These are phyloP conservation scores for Corymbia citriodora DNA, from an alignment of 441 rosid species.

Conservation along the genomic window DNA sequence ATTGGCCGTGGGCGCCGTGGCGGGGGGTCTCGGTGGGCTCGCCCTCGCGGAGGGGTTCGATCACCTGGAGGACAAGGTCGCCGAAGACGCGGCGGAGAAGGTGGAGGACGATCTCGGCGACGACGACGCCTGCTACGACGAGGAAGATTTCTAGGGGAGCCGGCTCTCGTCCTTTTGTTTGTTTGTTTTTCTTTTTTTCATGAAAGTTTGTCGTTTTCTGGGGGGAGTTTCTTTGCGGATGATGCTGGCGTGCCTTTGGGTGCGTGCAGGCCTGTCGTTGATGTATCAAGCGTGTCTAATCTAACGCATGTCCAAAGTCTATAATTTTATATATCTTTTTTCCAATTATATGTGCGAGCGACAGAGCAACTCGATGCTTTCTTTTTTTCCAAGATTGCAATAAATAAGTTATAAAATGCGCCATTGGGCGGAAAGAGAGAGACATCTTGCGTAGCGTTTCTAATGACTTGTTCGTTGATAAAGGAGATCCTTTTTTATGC, in stretches of 20 bases:
- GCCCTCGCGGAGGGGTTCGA: slow-evolving; percentile 62
- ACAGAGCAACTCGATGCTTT: neutral
- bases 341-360: neutral
- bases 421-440: neutral
- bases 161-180: neutral
- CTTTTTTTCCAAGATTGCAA: neutral
- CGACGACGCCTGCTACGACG: slow-evolving; percentile 27
- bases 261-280: neutral
- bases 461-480: neutral
- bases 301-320: neutral
- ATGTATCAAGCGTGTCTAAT: neutral
- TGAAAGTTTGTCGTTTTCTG: neutral
- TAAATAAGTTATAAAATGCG: neutral
- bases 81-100: slow-evolving; percentile 51
- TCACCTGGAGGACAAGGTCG: slow-evolving; percentile 55
- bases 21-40: slow-evolving; percentile 65
- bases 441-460: neutral
- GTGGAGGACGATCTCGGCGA: slow-evolving; percentile 53
- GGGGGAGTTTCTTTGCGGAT: neutral
- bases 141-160: neutral
- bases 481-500: neutral
- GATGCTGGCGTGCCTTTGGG: neutral
- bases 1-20: slow-evolving; percentile 76
- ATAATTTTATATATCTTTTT: neutral
- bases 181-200: neutral